phyloP scores from a whole-genome alignment of 371 early-diverging fungal species.

The Syncephalastrum monosporum region DNA sequence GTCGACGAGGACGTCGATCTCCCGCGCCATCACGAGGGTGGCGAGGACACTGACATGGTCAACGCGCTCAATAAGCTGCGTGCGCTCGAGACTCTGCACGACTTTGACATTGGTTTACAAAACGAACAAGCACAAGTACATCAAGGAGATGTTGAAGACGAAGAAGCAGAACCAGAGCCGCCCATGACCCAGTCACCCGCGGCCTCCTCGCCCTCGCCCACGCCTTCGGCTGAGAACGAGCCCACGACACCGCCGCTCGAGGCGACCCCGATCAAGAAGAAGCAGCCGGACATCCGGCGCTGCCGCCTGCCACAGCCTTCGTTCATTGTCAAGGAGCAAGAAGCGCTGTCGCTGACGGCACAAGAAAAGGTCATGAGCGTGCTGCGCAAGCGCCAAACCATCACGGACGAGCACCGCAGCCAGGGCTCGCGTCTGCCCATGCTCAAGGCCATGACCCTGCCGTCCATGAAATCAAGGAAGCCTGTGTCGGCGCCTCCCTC shows the following conservation, averaged over 20 bases:
- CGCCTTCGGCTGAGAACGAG: not conserved
- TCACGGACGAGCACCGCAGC: conserved; percentile 32
- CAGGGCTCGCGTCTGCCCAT: conserved; percentile 47
- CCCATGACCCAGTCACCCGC: not conserved
- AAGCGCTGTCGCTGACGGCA: conserved; percentile 25
- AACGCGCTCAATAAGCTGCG: conserved; percentile 23
- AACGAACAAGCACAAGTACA: not conserved
- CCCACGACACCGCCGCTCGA: not conserved
- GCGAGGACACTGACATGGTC: conserved; percentile 20
- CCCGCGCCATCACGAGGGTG: conserved; percentile 1
- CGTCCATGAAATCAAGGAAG: not conserved
- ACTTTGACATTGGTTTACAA: conserved; percentile 19
- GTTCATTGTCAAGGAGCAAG: conserved; percentile 28
- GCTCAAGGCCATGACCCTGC: conserved; percentile 22
- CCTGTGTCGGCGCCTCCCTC: not conserved
- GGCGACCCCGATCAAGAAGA: conserved; percentile 4
- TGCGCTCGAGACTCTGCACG: conserved; percentile 25
- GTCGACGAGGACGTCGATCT: not conserved
- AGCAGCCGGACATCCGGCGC: conserved; percentile 14
- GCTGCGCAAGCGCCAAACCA: conserved; percentile 34
- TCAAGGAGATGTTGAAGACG: not conserved
- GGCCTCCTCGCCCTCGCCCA: not conserved
- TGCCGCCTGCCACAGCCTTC: conserved; percentile 42
- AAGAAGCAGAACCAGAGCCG: not conserved
- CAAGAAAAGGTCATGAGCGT: conserved; percentile 36